Evolutionary conservation across 139 green algal genomes (phyloP).

Genomic region (Coelastrella sp.): DNA sequence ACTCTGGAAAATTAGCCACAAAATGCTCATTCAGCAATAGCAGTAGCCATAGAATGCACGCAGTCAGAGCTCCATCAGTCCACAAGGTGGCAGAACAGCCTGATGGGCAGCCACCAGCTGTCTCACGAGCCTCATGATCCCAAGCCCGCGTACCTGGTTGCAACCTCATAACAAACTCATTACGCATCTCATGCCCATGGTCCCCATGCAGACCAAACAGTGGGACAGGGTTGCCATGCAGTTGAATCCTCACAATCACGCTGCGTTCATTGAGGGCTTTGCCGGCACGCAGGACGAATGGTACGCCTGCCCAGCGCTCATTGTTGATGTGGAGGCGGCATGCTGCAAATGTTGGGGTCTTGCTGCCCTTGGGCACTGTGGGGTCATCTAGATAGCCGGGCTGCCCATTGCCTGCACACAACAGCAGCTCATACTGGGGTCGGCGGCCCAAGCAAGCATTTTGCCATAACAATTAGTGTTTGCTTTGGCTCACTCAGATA

Average conservation of each 20-base stretch:
- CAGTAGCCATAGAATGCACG: too few species aligned
- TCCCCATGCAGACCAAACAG: conserved; percentile 61
- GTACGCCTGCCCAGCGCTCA: conserved; percentile 92
- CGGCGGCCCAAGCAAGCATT: too few species aligned
- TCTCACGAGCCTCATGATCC: too few species aligned
- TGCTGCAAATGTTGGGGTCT: conserved; percentile 93
- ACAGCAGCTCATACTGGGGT: background rate
- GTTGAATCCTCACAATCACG: conserved; percentile 73
- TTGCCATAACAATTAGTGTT: too few species aligned
- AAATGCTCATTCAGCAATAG: too few species aligned
- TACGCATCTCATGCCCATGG: conserved; percentile 73
- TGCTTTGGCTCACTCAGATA: too few species aligned
- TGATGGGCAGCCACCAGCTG: too few species aligned
- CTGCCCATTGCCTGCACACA: conserved; percentile 55
- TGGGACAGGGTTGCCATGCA: conserved; percentile 61
- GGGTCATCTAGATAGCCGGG: conserved; percentile 94
- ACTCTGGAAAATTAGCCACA: too few species aligned
- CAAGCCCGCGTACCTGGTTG: conserved; percentile 51
- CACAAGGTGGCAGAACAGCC: too few species aligned
- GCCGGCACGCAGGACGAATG: conserved; percentile 95
- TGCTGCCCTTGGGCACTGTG: conserved; percentile 85
- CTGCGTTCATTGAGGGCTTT: conserved; percentile 78
- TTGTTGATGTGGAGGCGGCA: conserved; percentile 90
- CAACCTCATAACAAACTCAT: conserved; percentile 95
- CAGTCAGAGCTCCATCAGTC: too few species aligned